Evolutionary conservation across 306 rosid genomes (phyloP), one percentile per base, ranked within the genome.

Genomic region (Cyamopsis tetragonoloba): DNA sequence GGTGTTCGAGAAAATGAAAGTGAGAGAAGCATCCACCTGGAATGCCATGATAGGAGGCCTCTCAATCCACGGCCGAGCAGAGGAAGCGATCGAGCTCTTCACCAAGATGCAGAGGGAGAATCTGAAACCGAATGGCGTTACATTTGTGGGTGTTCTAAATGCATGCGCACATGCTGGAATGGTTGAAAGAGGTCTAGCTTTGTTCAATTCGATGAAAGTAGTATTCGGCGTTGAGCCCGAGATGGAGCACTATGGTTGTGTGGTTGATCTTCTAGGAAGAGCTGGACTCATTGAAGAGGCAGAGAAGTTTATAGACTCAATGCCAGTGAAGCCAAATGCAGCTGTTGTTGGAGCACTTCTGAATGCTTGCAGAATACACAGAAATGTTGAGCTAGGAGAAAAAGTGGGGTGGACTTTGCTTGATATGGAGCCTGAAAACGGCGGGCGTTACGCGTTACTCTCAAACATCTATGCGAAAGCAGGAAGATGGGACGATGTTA

Each of bases 11-110:
- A 78, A 71, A 3, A 47, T 87, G 61, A 46, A 41, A 44, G 74
- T 39, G 38, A 87, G 61, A 66, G 81, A 87, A 61, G 73, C 80
- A 24, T 81, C 70, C 8, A 81, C 87, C 37, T 84, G 89, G 89
- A 87, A 87, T 84, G 87, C 92, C 35, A 87, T 84, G 89, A 87
- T 87, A 27, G 77, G 84, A 15, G 87, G 82, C 35, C 84, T 87
- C 31, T 84, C 87, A 43, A 69, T 74, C 48, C 84, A 87, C 18
- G 87, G 92, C 14, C 66, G 78, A 70, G 87, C 85, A 42, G 81
- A 77, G 43, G 85, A 87, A 37, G 87, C 82, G 30, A 46, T 87
- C 32, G 66, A 72, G 46, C 81, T 84, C n/a, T 80, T 82, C 71
- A 69, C 58, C 32, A 79, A 82, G 77, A 77, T 87, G 89, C 74